A percentile compares a stretch with the other conserved stretches of the same genome.
Evolutionary conservation across 345 rosid genomes (phyloP).

Genomic region (Lepidium didymum): DNA sequence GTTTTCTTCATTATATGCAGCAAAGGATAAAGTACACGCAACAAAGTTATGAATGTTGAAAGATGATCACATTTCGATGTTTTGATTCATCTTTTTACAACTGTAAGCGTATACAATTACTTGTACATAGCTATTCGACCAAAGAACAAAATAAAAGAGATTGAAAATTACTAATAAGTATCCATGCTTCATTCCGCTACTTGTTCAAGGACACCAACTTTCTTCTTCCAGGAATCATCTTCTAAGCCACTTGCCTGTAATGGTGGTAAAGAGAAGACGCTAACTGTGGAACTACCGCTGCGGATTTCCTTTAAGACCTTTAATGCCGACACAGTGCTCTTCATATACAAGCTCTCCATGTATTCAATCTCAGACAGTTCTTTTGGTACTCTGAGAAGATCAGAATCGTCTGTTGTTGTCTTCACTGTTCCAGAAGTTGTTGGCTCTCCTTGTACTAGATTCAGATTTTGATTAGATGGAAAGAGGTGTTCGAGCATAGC

Average conservation of each 20-base stretch:
- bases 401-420: constrained; percentile 4
- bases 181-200: constrained; percentile 38
- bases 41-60: neutral
- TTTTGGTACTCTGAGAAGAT: constrained; percentile 31
- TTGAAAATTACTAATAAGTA: neutral
- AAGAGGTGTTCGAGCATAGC: constrained; percentile 45
- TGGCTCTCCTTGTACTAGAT: constrained; percentile 24
- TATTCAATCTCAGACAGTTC: constrained; percentile 52
- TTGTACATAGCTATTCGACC: constrained; percentile 7
- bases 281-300: constrained; percentile 70
- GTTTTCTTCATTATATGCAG: neutral
- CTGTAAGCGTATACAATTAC: constrained; percentile 4
- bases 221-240: constrained; percentile 43
- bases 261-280: constrained; percentile 69
- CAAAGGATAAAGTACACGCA: neutral
- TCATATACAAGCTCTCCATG: constrained; percentile 59
- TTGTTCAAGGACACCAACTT: constrained; percentile 53
- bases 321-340: constrained; percentile 57
- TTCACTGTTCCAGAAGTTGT: constrained; percentile 35
- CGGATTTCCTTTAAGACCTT: constrained; percentile 65
- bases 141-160: neutral
- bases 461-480: constrained; percentile 28
- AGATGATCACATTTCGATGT: constrained; percentile 2
- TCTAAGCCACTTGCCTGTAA: constrained; percentile 43
- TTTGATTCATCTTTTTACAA: constrained; percentile 13